Base-by-base conservation (phyloP, 139 green algal genomes). In the Tetradesmus obliquus region DNA sequence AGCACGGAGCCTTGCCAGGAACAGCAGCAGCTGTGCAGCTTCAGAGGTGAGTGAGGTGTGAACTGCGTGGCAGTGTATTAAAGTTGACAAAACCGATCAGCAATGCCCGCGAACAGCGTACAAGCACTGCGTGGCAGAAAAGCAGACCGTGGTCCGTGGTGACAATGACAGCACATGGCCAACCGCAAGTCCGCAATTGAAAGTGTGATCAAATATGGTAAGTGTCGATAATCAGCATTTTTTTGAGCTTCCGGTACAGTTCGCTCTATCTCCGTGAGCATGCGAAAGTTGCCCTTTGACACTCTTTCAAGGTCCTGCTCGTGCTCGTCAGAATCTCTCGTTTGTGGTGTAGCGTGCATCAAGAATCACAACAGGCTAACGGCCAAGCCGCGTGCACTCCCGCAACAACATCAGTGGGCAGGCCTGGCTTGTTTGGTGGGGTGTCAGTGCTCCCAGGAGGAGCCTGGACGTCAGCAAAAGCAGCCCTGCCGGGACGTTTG, bases 211-310 rank as follows among this genome's bases (percentile, higher is more conserved):
- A 76, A 7, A 76, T 76, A 9, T 3, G 15, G 12, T 76, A 24
- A n/a, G n/a, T n/a, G 66, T 76, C 66, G n/a, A 24, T 76, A 3
- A 24, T 76, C 66, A 76, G 19, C 2, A 9, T 66, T 3, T 24
- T 76, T 76, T 76, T 24, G 57, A 7, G 57, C 6, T 76, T 76
- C 66, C 66, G 13, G 15, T 76, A 24, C 66, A 76, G 15, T 76
- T 76, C 66, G 66, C 19, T 13, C 17, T 24, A 3, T 15, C 0
- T 8, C 17, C 66, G n/a, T 19, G 66, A 24, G 66, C 66, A 76
- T 76, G 66, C 66, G 17, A 76, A 76, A 76, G 66, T 76, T 76
- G 66, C 66, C 66, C 66, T 76, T 76, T 76, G 66, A 76, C 66
- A 76, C 66, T 76, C 66, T 76, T 19, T n/a, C 66, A 76, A 76